Evolutionary conservation across 352 stramenopile species (phyloP).

Genomic region (Phytophthora multivora): DNA sequence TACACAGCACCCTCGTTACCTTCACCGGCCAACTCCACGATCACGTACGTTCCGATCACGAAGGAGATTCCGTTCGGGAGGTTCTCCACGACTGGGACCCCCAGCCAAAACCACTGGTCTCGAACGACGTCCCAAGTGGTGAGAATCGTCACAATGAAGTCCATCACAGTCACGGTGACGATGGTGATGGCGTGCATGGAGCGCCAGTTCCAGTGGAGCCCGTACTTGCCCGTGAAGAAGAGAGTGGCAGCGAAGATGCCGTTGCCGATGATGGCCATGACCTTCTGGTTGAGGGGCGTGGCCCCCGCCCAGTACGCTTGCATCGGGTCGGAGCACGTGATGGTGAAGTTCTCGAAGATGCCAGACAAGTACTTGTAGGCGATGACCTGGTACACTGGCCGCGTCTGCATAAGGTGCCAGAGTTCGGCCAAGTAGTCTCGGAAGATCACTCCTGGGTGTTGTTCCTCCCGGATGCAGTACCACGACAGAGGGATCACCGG

Average conservation of each 20-base stretch:
- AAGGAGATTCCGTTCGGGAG: slow-evolving; percentile 45
- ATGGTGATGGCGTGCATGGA: slow-evolving; percentile 34
- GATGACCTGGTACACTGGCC: slow-evolving; percentile 49
- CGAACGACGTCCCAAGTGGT: slow-evolving; percentile 45
- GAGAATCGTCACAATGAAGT: slow-evolving; percentile 36
- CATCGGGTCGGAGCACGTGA: slow-evolving; percentile 38
- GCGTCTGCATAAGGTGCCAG: slow-evolving; percentile 38
- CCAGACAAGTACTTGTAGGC: slow-evolving; percentile 39
- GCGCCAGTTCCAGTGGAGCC: slow-evolving; percentile 46
- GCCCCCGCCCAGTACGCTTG: slow-evolving; percentile 35
- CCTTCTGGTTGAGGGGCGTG: slow-evolving; percentile 39
- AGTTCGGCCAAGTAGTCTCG: slow-evolving; percentile 42
- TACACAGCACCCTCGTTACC: slow-evolving; percentile 55
- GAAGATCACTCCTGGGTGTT: slow-evolving; percentile 34
- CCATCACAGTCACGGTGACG: slow-evolving; percentile 35
- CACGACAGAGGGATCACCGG: slow-evolving; percentile 47
- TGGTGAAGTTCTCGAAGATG: slow-evolving; percentile 47
- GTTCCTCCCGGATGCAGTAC: slow-evolving; percentile 54
- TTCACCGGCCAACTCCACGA: slow-evolving; percentile 50
- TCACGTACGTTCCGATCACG: slow-evolving; percentile 47
- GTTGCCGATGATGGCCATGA: slow-evolving; percentile 44
- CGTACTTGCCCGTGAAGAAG: slow-evolving; percentile 38
- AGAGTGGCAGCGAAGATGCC: slow-evolving; percentile 37
- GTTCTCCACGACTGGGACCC: slow-evolving; percentile 38
- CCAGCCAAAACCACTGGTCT: slow-evolving; percentile 58